Evolutionary conservation across 331 rosid genomes (phyloP), one percentile per base, ranked within the genome.

Genomic region (Quercus lobata): DNA sequence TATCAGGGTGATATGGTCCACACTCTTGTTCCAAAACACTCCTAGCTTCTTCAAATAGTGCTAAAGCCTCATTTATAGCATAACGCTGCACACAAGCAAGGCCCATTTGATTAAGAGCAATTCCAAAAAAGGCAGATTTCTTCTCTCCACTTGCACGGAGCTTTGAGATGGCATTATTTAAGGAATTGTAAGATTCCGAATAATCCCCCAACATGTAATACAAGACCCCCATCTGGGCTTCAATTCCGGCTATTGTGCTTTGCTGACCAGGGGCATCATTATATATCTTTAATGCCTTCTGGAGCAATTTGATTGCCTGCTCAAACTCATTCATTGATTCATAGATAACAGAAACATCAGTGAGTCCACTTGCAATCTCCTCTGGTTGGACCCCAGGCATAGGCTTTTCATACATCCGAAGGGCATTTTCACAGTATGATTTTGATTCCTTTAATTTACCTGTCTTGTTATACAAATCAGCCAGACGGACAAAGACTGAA

Each of bases 181-280:
- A 87, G 79, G 93, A 78, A 57, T 84, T 78, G 78, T 93, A 91
- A 63, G 97, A 93, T 72, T 91, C 93, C 9, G 78, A 72, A 78
- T 91, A 92, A 70, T 88, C 88, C 69, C 82, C 97, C 85, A 93
- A 70, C 86, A 88, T 81, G 78, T 90, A 93, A 86, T 89, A 75
- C 88, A 96, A 81, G 63, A 91, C 98, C 69, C 99, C 99, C 86
- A 93, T 85, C 88, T 96, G 99, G 62, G 99, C 99, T 85, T 96
- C 97, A 75, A 96, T 90, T 71, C 99, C 97, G 12, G 97, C 96
- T 60, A 93, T 79, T 49, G 96, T 90, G 83, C 84, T 91, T 49
- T 89, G 93, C 79, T 96, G 98, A 41, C 98, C 90, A 10, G 97
- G 94, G 44, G 89, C 89, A 77, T 86, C 87, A 34, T 84, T 86